A percentile compares a stretch with the other conserved stretches of the same genome.
These are phyloP conservation scores for Trichomonascaceae sp. DNA, from an alignment of 1,139 yeast genomes.

Conservation along the genomic window DNA sequence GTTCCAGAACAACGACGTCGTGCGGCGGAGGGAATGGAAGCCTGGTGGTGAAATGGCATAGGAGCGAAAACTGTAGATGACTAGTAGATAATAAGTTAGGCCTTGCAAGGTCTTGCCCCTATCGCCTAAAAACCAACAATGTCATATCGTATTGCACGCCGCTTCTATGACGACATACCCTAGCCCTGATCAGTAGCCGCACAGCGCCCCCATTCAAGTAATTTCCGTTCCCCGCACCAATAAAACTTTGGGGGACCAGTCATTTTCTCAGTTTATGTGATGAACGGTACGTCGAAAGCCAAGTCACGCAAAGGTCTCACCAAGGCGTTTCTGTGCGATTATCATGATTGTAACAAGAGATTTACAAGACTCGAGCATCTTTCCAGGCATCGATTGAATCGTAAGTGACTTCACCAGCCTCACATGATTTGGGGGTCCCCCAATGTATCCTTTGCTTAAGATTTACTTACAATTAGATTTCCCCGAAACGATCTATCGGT, in stretches of 20 bases:
- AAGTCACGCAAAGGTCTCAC: constrained; percentile 18
- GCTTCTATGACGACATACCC: no score
- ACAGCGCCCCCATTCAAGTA: background rate
- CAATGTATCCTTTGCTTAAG: background rate
- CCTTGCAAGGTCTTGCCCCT: background rate
- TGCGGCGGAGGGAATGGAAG: no score
- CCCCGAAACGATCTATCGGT: constrained; percentile 37
- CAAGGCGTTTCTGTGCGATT: constrained; percentile 34
- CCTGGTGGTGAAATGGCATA: no score
- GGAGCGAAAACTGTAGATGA: background rate
- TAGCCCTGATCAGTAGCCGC: background rate
- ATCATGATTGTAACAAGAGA: constrained; percentile 47
- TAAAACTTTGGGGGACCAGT: background rate
- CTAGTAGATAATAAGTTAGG: no score
- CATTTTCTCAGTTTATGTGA: background rate
- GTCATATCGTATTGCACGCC: no score
- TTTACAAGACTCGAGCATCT: constrained; percentile 44
- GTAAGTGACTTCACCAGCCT: constrained; percentile 14
- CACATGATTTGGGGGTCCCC: background rate
- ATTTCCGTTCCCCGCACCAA: background rate
- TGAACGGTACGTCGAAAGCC: background rate
- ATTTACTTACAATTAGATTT: constrained; percentile 17
- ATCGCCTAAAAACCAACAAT: background rate
- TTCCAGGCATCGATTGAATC: constrained; percentile 30
- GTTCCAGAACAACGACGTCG: no score